These are phyloP conservation scores for Trametes cinnabarina DNA, from an alignment of 768 basidiomycete species.

Conservation along the genomic window DNA sequence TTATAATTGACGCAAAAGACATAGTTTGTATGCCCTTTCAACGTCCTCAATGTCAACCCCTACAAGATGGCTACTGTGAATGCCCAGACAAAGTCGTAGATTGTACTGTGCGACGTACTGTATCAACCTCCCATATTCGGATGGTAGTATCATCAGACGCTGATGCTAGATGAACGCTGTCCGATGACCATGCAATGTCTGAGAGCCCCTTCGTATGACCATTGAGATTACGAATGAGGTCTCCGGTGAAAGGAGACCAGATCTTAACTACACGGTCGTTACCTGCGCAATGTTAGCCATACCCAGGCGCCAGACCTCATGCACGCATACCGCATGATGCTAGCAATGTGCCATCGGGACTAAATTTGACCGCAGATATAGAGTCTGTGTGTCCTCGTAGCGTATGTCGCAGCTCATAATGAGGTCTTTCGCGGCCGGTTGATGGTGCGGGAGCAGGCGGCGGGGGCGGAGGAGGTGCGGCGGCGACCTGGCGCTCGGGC, in stretches of 20 bases:
- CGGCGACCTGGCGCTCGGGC: constrained; percentile 54
- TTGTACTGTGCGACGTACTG: constrained; percentile 43
- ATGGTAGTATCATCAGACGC: constrained; percentile 91
- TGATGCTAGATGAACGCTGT: constrained; percentile 80
- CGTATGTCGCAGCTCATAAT: constrained; percentile 66
- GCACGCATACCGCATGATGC: constrained; percentile 77
- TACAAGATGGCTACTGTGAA: constrained; percentile 24
- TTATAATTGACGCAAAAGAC: constrained; percentile 95
- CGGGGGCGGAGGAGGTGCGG: constrained; percentile 39
- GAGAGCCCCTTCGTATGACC: constrained; percentile 84
- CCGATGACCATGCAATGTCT: constrained; percentile 85
- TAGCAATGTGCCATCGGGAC: constrained; percentile 79
- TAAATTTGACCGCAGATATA: constrained; percentile 89
- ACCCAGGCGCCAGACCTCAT: background rate
- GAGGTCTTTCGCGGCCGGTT: constrained; percentile 44
- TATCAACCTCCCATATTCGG: constrained; percentile 85
- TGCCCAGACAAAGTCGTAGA: background rate
- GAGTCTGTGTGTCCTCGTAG: constrained; percentile 77
- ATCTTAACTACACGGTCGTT: constrained; percentile 79
- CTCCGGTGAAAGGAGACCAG: constrained; percentile 79
- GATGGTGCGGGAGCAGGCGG: constrained; percentile 31
- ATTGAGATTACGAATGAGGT: constrained; percentile 68
- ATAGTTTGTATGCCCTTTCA: constrained; percentile 82
- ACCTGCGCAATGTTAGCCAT: constrained; percentile 41
- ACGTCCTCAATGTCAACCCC: constrained; percentile 67